Base-by-base conservation (phyloP, 129 eudicot genomes). In the Chrysanthemum seticuspe region DNA sequence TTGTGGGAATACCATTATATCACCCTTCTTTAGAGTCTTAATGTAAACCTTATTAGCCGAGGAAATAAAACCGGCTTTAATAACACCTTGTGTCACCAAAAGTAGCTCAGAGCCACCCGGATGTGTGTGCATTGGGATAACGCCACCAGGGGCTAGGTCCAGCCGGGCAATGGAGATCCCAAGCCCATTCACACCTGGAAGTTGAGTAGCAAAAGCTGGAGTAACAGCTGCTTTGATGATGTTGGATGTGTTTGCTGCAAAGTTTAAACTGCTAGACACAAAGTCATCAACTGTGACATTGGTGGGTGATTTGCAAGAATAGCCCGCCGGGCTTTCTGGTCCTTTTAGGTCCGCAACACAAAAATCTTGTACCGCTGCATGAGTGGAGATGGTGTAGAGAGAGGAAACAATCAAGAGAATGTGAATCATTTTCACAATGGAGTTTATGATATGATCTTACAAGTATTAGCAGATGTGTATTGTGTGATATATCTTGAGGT, bases 121-220 rank as follows among this genome's bases (percentile, higher is more conserved):
- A 76, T 91, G 95, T 2, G 95, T 88, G 80, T 91, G 97, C 88
- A 91, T 71, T n/a, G 97, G 95, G 12, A 88, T 63, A 34, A 91
- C 92, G 0, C 98, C 98, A 1, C 81, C 78, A 0, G 85, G 74
- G 65, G 91, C 87, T 1, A 92, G 52, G 86, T 92, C 98, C 47
- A 92, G 31, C 0, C 98, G 81, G 0, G 87, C 87, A 16, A 87
- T 77, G 74, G 96, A 89, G 65, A 92, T 67, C 14, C 97, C 97
- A 0, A 89, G 91, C 51, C 97, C 97, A 45, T 92, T 91, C 4
- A 89, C 68, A 1, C 91, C 94, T 0, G 96, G 98, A 16, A 83
- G 83, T 19, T 87, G 91, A 21, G 86, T 81, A 2, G 81, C 83
- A 36, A 87, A 89, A 16, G 88, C 96, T 1, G 96, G 96, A 15